Evolutionary conservation across 768 basidiomycete genomes (phyloP).

Genomic region (Tricholoma furcatifolium): DNA sequence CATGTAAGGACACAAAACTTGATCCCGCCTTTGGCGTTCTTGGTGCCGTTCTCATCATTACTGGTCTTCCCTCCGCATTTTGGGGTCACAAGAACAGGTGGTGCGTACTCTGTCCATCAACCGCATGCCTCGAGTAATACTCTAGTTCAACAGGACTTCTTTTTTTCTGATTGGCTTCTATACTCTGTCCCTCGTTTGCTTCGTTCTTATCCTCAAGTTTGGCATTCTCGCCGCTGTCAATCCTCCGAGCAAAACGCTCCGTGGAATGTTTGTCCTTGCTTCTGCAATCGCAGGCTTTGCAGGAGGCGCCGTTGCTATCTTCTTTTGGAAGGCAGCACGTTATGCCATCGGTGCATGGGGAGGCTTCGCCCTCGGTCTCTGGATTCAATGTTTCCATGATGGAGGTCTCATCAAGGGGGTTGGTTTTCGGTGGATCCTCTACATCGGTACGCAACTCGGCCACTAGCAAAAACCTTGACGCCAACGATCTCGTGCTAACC

Average conservation of each 20-base stretch:
- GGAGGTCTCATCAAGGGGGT: constrained; percentile 79
- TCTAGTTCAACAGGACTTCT: constrained; percentile 63
- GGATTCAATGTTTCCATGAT: constrained; percentile 81
- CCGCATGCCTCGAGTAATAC: constrained; percentile 14
- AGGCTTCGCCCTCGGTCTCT: constrained; percentile 84
- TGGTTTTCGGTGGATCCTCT: constrained; percentile 86
- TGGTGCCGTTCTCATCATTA: constrained; percentile 84
- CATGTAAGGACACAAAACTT: constrained; percentile 56
- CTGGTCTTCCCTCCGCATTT: constrained; percentile 86
- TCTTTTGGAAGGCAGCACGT: constrained; percentile 89
- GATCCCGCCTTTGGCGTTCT: constrained; percentile 90
- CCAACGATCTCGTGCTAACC: constrained; percentile 13
- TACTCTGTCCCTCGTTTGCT: constrained; percentile 78
- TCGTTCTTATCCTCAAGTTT: constrained; percentile 85
- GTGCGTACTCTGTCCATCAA: constrained; percentile 39
- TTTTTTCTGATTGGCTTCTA: constrained; percentile 95
- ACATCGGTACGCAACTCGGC: constrained; percentile 58
- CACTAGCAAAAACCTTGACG: no score
- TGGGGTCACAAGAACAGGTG: constrained; percentile 97
- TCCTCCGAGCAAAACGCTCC: constrained; percentile 72
- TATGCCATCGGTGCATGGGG: constrained; percentile 84
- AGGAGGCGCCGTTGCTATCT: constrained; percentile 83
- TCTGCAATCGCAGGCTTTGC: constrained; percentile 77
- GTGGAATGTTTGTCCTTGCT: constrained; percentile 89
- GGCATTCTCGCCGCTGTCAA: constrained; percentile 85